Evolutionary conservation across 345 rosid genomes (phyloP).

Genomic region (Eucalyptus erythrocorys): DNA sequence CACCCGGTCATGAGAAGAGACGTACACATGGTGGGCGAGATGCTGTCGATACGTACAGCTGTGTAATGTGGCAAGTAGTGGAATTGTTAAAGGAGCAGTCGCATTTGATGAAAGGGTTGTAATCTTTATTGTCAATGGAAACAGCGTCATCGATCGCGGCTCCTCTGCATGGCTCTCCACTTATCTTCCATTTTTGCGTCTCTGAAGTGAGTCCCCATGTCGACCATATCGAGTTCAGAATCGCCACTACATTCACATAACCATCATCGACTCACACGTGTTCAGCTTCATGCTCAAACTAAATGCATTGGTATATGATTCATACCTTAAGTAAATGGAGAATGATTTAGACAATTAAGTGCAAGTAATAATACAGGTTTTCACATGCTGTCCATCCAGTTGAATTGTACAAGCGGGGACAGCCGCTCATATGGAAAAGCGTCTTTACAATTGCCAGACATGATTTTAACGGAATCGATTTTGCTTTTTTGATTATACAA

Average conservation of each 20-base stretch:
- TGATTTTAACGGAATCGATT: not conserved
- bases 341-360: not conserved
- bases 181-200: conserved; percentile 23
- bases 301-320: not conserved
- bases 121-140: not conserved
- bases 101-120: conserved; percentile 50
- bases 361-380: not conserved
- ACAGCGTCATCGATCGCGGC: conserved; percentile 8
- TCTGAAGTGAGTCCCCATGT: conserved; percentile 26
- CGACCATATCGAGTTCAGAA: conserved; percentile 30
- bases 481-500: not conserved
- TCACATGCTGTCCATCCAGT: not conserved
- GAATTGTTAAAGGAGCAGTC: conserved; percentile 17
- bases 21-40: not conserved
- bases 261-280: not conserved
- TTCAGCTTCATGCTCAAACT: not conserved
- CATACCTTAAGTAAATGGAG: not conserved
- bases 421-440: rapidly evolving
- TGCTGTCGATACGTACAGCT: conserved; percentile 1
- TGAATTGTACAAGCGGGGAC: not conserved
- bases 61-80: conserved; percentile 26
- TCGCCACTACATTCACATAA: conserved; percentile 7
- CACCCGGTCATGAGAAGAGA: not conserved
- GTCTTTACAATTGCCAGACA: not conserved
- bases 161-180: conserved; percentile 50